Evolutionary conservation across 2,329 filamentous ascomycete genomes (phyloP), one percentile per base, ranked within the genome.

Genomic region (Aspergillus novofumigatus): DNA sequence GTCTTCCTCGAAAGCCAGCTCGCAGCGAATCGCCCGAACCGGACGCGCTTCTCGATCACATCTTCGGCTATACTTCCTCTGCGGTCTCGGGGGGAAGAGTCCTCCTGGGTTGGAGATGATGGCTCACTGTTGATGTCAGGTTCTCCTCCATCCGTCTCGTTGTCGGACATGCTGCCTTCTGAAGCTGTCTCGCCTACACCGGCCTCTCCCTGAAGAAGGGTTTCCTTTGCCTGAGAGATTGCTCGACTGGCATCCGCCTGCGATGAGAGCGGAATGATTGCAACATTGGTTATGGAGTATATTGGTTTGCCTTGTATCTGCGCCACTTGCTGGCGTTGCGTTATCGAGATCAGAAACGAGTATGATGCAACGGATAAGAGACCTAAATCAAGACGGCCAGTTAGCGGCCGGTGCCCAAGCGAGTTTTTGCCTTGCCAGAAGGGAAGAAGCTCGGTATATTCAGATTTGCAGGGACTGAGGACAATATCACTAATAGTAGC

Each of bases 1-100:
- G 90, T 92, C 59, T 86, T 88, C 62, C 85, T 86, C 47, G 91
- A 94, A 70, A 97, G 94, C 94, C 94, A 99, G 58, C 88, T 86
- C 61, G 92, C 85, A 0, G 93, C 91, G 71, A 97, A 97, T 41
- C 90, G 83, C 4, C 92, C 93, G 72, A 97, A 97, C 61, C 86
- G 87, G 0, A 92, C 92, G 65, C 86, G 88, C 56, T 85, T 87
- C 41, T 86, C 85, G 54, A 97, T 93, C 1, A 97, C 92, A 76
- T 97, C 90, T 72, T 96, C 87, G 0, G 89, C 91, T 58, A 97
- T 86, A 63, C 87, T 92, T 51, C 70, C 63, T 20, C 68, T 72
- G n/a, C 67, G 72, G 38, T 71, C 71, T 41, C 73, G 60, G 61
- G 59, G 32, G 35, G 67, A 66, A 2, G 51, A 56, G 25, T 53